Evolutionary conservation across 371 early-diverging fungal species (phyloP), one percentile per base, ranked within the genome.

Genomic region (Rhizopus arrhizus): DNA sequence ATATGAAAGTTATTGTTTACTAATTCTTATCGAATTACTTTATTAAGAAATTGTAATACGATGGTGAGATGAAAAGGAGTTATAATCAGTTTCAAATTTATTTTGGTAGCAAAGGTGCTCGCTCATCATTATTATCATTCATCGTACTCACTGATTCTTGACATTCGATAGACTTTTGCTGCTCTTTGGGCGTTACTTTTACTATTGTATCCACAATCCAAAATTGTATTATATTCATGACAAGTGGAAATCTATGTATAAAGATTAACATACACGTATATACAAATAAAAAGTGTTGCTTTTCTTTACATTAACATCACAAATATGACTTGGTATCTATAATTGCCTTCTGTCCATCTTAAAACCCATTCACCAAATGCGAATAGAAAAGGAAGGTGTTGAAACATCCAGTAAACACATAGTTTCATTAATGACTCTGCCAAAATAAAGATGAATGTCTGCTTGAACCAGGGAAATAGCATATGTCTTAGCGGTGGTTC

Each of bases 141-240:
- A 43, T 11, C 5, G 15, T 43, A 43, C n/a, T 15, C 15, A n/a
- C 43, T n/a, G 48, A 12, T 33, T 13, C 11, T 15, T 51, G 36
- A 35, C 34, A 35, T 33, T 51, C 6, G 12, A 8, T 31, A 9
- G 31, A 11, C 31, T 48, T 48, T 6, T 36, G 40, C 35, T 22
- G 41, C 8, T 13, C 40, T 48, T 22, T 32, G 4, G 70, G 73
- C 15, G 66, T 62, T 12, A 74, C 69, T 65, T 85, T 85, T 16
- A 88, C 78, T 59, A 88, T 79, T 28, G 82, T 81, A 69, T 88
- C 88, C 10, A 84, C 79, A 35, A 86, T 73, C 85, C 88, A 88
- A 66, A 85, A 86, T 61, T 88, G 88, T 15, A 84, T 66, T 41
- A 83, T 82, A 41, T 88, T 88, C 85, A 88, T 83, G 36, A 83